Evolutionary conservation across 164 flowering plant genomes (phyloP).

Genomic region (grape (Vitis vinifera)): ASM3070453v1 NC_081813.1:16972501-16973000

Average conservation of each 20-base stretch:
- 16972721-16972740: conserved; percentile 80
- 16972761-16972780: conserved; percentile 32
- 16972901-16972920: too few species aligned
- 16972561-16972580: conserved; percentile 62
- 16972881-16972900: too few species aligned
- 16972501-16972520: conserved; percentile 20
- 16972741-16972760: conserved; percentile 30
- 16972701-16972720: conserved; percentile 65
- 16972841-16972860: too few species aligned
- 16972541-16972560: conserved; percentile 65
- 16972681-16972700: conserved; percentile 76
- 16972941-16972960: too few species aligned
- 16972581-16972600: conserved; percentile 72
- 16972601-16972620: conserved; percentile 43
- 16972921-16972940: too few species aligned
- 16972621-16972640: conserved; percentile 71
- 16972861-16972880: too few species aligned
- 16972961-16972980: too few species aligned
- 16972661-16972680: too few species aligned
- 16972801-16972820: too few species aligned
- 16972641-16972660: conserved; percentile 68
- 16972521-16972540: conserved; percentile 72
- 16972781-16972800: conserved; percentile 25
- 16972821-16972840: too few species aligned
- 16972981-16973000: too few species aligned